Conservation (phyloP, 1,139 yeast genomes). For the Scheffersomyces segobiensis region DNA sequence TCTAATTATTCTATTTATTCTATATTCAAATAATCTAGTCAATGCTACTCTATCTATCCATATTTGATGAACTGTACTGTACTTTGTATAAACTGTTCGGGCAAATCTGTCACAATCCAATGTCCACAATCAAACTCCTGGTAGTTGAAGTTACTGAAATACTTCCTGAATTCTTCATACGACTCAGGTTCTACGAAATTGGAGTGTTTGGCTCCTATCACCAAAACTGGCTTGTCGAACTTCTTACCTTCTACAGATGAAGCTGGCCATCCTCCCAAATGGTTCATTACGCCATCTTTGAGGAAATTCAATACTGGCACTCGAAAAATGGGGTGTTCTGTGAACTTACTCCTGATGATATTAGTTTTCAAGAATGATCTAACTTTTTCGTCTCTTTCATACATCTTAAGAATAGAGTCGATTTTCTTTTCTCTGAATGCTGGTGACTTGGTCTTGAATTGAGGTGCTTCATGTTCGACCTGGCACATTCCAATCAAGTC, state of each 20-base stretch:
- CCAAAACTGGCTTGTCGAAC: slow-evolving; percentile 39
- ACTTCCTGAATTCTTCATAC: slow-evolving; percentile 28
- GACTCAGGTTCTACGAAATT: slow-evolving; percentile 36
- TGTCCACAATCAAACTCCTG: slow-evolving; percentile 45
- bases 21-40: not conserved
- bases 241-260: slow-evolving; percentile 17
- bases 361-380: slow-evolving; percentile 33
- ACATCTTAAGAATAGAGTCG: slow-evolving; percentile 19
- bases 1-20: too few relatives aligned
- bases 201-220: slow-evolving; percentile 44
- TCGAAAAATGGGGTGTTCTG: slow-evolving; percentile 20
- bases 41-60: not conserved
- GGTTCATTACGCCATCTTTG: slow-evolving; percentile 26
- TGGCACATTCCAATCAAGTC: slow-evolving; percentile 36
- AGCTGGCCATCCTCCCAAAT: slow-evolving; percentile 47
- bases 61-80: slow-evolving; percentile 17
- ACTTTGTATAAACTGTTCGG: slow-evolving; percentile 32
- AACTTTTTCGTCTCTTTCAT: slow-evolving; percentile 24
- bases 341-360: slow-evolving; percentile 19
- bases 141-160: slow-evolving; percentile 33
- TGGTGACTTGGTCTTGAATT: not conserved
- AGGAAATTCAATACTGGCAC: slow-evolving; percentile 26
- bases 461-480: slow-evolving; percentile 20
- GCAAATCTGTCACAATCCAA: slow-evolving; percentile 46
- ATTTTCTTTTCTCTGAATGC: slow-evolving; percentile 4